A percentile compares a stretch with the other conserved stretches of the same genome.
Evolutionary conservation across 805 yeast species (phyloP).

Genomic region (Osmozyma mogii): DNA sequence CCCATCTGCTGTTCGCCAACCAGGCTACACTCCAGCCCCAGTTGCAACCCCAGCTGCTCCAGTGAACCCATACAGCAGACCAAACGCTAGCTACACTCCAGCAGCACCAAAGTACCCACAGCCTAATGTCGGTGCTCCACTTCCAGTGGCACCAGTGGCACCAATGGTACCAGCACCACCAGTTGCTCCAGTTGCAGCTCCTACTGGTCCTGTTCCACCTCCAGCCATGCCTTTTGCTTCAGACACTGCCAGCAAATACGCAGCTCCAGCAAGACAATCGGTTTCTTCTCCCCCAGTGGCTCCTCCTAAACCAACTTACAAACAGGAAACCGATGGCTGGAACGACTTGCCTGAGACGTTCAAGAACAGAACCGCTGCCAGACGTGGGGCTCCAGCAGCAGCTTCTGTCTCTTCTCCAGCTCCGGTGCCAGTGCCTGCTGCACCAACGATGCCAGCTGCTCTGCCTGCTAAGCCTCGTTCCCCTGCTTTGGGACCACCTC

Average conservation of each 20-base stretch:
- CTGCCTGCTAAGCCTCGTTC: no score
- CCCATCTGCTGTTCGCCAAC: slow-evolving; percentile 7
- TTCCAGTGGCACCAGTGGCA: no score
- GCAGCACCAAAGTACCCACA: no score
- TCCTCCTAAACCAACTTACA: slow-evolving; percentile 17
- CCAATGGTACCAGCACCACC: no score
- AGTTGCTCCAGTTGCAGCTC: slow-evolving; percentile 2
- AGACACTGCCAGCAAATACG: no score
- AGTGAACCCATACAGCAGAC: no score
- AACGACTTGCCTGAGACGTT: slow-evolving; percentile 56
- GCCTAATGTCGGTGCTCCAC: no score
- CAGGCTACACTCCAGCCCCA: slow-evolving; percentile 4
- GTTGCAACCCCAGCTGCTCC: slow-evolving; percentile 5
- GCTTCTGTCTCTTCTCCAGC: slow-evolving; percentile 16
- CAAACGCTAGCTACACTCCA: no score
- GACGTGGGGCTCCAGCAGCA: slow-evolving; percentile 37
- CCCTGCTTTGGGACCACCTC: no score
- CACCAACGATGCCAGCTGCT: no score
- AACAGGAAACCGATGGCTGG: slow-evolving; percentile 59
- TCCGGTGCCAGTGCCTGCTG: slow-evolving; percentile 2
- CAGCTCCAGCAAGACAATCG: no score
- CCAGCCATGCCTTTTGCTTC: slow-evolving; percentile 5
- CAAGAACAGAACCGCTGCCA: slow-evolving; percentile 26
- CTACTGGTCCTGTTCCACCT: slow-evolving; percentile 9
- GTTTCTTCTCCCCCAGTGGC: slow-evolving; percentile 3